Conservation (phyloP, 73 alveolate species). For the Halteria grandinella region DNA sequence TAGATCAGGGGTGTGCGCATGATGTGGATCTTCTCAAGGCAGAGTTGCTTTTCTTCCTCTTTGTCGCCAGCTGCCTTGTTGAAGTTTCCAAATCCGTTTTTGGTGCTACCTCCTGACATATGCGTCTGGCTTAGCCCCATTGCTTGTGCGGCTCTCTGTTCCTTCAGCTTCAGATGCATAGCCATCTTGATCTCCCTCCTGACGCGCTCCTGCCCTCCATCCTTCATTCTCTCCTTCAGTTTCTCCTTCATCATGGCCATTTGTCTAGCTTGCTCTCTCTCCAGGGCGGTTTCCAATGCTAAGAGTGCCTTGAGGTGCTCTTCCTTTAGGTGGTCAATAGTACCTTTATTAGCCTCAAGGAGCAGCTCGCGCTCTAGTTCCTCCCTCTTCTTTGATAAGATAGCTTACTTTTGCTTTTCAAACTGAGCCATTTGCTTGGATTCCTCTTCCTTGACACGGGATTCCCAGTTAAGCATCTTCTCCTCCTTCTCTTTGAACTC, state of each 20-base stretch:
- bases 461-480: conserved; percentile 35
- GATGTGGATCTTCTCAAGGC: neutral
- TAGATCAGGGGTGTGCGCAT: conserved; percentile 2
- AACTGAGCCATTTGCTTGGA: conserved; percentile 28
- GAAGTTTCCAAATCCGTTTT: neutral
- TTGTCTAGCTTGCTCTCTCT: conserved; percentile 51
- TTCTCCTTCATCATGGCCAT: conserved; percentile 31
- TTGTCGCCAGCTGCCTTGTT: neutral
- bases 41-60: neutral
- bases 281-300: conserved; percentile 23
- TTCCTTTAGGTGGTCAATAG: conserved; percentile 23
- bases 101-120: neutral
- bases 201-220: neutral
- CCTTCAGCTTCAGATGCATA: conserved; percentile 15
- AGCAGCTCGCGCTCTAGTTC: conserved; percentile 45
- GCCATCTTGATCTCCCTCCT: conserved; percentile 24
- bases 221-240: conserved; percentile 33
- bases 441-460: conserved; percentile 18
- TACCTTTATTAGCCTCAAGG: conserved; percentile 32
- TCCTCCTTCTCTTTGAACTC: conserved; percentile 23
- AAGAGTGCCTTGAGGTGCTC: conserved; percentile 45
- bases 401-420: conserved; percentile 26
- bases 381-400: conserved; percentile 19
- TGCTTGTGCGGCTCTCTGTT: neutral
- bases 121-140: neutral